Evolutionary conservation across 768 basidiomycete species (phyloP).

Genomic region (Hygrocybe coccinea): DNA sequence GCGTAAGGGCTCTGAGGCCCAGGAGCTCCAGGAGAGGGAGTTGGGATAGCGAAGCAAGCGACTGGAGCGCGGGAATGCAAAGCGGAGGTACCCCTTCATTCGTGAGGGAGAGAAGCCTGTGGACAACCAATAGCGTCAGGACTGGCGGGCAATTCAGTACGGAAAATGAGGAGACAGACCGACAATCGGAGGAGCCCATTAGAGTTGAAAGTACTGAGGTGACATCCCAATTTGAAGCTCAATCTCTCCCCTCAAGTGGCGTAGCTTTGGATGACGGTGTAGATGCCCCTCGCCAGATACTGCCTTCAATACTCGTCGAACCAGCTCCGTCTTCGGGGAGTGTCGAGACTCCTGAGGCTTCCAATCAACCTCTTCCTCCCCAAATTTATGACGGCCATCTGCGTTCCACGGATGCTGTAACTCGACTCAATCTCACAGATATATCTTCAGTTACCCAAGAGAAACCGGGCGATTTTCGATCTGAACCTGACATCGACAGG

Average conservation of each 20-base stretch:
- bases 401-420: no score
- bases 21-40: conserved; percentile 82
- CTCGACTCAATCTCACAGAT: no score
- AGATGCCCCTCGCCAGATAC: no score
- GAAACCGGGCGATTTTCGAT: not conserved
- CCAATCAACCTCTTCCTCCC: no score
- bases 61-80: conserved; percentile 73
- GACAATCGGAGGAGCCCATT: conserved; percentile 25
- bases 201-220: not conserved
- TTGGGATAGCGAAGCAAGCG: conserved; percentile 86
- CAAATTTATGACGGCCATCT: no score
- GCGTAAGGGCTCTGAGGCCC: conserved; percentile 83
- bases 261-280: no score
- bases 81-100: conserved; percentile 44
- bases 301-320: no score
- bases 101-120: conserved; percentile 51
- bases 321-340: no score
- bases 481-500: not conserved
- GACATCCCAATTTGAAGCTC: not conserved
- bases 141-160: conserved; percentile 49
- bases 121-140: conserved; percentile 57
- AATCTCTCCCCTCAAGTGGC: not conserved
- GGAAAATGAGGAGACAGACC: conserved; percentile 34
- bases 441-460: not conserved
- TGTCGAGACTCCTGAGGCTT: no score